phyloP scores from a whole-genome alignment of 352 stramenopile species.

The Phytopythium mirpurense region DNA sequence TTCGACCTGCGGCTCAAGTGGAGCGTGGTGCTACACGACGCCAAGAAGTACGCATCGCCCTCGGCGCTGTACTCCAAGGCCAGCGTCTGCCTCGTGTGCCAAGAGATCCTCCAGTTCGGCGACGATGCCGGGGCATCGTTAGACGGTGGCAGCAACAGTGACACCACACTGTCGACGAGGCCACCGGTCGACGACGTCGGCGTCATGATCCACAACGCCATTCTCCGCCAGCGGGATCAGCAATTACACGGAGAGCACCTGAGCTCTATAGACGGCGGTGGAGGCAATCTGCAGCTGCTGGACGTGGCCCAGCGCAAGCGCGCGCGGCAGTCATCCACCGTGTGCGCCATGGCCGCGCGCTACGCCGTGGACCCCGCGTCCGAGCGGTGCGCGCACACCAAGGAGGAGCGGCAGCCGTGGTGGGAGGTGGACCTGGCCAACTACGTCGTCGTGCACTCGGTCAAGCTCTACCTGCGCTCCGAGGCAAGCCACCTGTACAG shows the following conservation, averaged over 20 bases:
- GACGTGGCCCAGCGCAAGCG: constrained; percentile 36
- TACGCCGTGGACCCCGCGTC: constrained; percentile 27
- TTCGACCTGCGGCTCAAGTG: constrained; percentile 39
- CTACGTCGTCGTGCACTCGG: constrained; percentile 40
- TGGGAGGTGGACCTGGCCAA: constrained; percentile 53
- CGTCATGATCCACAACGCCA: constrained; percentile 32
- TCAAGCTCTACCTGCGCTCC: constrained; percentile 37
- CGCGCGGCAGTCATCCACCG: constrained; percentile 38
- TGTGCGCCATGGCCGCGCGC: constrained; percentile 30
- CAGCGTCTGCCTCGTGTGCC: constrained; percentile 36
- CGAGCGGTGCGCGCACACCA: constrained; percentile 29
- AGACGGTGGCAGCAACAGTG: constrained; percentile 2
- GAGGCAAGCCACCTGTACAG: constrained; percentile 31
- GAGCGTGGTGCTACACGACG: constrained; percentile 37
- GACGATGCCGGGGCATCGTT: constrained; percentile 10
- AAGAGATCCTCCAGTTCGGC: constrained; percentile 35
- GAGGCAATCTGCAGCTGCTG: constrained; percentile 15
- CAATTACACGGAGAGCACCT: no score
- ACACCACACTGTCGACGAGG: background rate
- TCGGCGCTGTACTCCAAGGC: constrained; percentile 34
- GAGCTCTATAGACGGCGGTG: background rate
- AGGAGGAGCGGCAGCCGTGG: constrained; percentile 48
- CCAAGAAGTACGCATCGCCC: constrained; percentile 31
- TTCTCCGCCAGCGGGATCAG: constrained; percentile 13
- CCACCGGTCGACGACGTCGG: constrained; percentile 15